These are phyloP conservation scores for Thalassiosira mediterranea DNA, from an alignment of 352 stramenopile species.

Conservation along the genomic window DNA sequence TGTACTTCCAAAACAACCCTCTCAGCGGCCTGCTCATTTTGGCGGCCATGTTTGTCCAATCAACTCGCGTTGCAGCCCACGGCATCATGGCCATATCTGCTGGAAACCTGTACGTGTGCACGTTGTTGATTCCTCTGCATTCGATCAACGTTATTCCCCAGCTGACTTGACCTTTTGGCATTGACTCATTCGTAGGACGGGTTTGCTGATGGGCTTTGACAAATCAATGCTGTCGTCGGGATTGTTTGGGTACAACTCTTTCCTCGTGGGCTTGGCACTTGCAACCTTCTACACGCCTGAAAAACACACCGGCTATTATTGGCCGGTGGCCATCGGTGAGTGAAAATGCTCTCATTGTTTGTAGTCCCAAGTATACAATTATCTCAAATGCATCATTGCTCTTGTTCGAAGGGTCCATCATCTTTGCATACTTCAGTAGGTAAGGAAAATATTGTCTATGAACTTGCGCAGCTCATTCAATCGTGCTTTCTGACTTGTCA, in stretches of 20 bases:
- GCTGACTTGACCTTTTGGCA: too few species aligned
- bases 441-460: neutral
- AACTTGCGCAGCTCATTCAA: too few species aligned
- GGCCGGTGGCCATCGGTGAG: constrained; percentile 11
- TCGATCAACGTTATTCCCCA: too few species aligned
- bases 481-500: too few species aligned
- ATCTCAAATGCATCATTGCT: too few species aligned
- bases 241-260: constrained; percentile 57
- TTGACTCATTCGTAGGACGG: too few species aligned
- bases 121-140: too few species aligned
- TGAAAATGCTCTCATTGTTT: too few species aligned
- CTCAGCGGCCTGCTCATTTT: constrained; percentile 45
- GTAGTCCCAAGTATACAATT: too few species aligned
- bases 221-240: constrained; percentile 34
- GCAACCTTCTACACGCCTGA: constrained; percentile 40
- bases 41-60: constrained; percentile 48
- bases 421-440: constrained; percentile 29
- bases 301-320: constrained; percentile 26
- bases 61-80: constrained; percentile 34
- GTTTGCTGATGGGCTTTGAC: constrained; percentile 46
- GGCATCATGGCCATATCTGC: constrained; percentile 38
- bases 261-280: constrained; percentile 49
- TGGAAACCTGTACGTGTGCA: constrained; percentile 35
- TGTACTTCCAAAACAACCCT: constrained; percentile 58
- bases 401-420: too few species aligned